Evolutionary conservation across 306 rosid genomes (phyloP).

Genomic region (Mimosa pudica): DNA sequence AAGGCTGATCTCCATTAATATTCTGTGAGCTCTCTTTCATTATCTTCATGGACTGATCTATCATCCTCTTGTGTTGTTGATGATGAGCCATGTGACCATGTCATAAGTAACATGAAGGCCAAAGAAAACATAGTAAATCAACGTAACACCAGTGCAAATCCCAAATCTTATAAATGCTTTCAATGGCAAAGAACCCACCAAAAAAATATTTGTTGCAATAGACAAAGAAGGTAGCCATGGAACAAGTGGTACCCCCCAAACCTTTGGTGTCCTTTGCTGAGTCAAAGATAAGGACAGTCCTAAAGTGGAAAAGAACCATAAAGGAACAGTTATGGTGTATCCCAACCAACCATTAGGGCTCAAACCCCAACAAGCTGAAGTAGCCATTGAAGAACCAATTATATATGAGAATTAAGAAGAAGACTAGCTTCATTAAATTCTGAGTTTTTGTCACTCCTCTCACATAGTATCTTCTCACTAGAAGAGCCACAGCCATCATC

Average conservation of each 20-base stretch:
- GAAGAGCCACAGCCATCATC: constrained; percentile 76
- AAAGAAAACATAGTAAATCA: constrained; percentile 63
- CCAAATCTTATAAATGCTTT: constrained; percentile 70
- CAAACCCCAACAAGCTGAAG: constrained; percentile 69
- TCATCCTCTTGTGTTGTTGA: constrained; percentile 38
- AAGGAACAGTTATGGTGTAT: constrained; percentile 52
- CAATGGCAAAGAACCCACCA: constrained; percentile 65
- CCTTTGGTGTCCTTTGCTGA: constrained; percentile 64
- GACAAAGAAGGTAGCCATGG: constrained; percentile 88
- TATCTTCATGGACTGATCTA: neutral
- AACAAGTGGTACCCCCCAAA: constrained; percentile 88
- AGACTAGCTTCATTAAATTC: constrained; percentile 49
- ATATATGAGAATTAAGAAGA: constrained; percentile 49
- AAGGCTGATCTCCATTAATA: constrained; percentile 31
- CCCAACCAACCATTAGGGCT: constrained; percentile 67
- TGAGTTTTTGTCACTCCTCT: constrained; percentile 51
- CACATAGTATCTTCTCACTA: constrained; percentile 82
- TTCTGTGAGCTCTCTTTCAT: constrained; percentile 31
- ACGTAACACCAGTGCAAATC: constrained; percentile 60
- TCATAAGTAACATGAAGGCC: constrained; percentile 88
- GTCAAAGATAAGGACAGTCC: constrained; percentile 55
- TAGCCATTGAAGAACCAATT: constrained; percentile 67
- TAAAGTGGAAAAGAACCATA: constrained; percentile 69
- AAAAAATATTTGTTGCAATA: constrained; percentile 68
- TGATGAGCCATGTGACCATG: constrained; percentile 48